Conservation (phyloP, 192 early-diverging fungal species). For the Backusella psychrophila region DNA sequence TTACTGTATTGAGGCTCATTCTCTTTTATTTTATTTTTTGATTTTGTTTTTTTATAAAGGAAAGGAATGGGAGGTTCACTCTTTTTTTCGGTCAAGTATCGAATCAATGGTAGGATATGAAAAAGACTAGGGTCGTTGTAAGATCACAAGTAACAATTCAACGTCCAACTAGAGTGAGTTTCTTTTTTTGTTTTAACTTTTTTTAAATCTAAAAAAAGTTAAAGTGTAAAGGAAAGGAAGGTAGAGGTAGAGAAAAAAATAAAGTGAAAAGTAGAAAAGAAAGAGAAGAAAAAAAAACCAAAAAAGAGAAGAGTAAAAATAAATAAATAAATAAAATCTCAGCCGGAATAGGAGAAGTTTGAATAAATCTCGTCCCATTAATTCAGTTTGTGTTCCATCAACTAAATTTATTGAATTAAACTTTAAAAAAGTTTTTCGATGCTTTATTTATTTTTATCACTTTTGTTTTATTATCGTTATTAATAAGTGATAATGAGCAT, state of each 20-base stretch:
- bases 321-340: constrained; percentile 1
- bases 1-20: constrained; percentile 24
- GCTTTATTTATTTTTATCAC: not conserved
- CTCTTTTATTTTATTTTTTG: constrained; percentile 7
- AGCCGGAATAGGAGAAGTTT: constrained; percentile 1
- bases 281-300: constrained; percentile 1
- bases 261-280: not conserved
- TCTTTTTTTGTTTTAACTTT: not conserved
- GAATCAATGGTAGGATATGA: not conserved
- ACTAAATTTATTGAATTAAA: constrained; percentile 4
- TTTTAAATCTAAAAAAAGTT: constrained; percentile 10
- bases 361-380: not conserved
- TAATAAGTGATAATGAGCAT: not conserved
- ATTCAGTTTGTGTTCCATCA: constrained; percentile 5
- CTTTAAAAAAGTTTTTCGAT: not conserved
- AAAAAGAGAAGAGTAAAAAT: not conserved
- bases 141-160: not conserved
- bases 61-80: constrained; percentile 6
- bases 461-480: not conserved
- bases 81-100: not conserved
- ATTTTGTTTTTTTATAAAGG: not conserved
- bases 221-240: not conserved
- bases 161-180: constrained; percentile 6
- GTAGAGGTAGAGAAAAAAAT: not conserved
- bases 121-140: not conserved